These are phyloP conservation scores for Parmelia sp. DNA, from an alignment of 495 filamentous ascomycete species.

Conservation along the genomic window DNA sequence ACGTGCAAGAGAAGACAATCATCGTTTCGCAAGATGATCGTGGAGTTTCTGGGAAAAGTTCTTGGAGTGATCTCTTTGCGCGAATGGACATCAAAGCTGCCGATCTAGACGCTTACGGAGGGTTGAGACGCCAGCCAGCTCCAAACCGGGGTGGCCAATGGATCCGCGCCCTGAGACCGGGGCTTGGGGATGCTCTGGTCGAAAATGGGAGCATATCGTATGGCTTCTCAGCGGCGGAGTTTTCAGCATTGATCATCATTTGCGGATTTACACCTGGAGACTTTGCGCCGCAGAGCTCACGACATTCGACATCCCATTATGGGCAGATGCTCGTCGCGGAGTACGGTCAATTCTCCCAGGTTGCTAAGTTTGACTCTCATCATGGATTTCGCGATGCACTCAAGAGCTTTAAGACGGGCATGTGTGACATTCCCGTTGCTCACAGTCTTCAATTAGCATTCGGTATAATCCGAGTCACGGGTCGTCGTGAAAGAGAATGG, in stretches of 20 bases:
- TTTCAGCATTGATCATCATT: neutral
- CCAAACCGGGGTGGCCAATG: neutral
- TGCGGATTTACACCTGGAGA: constrained; percentile 8
- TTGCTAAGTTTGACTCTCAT: constrained; percentile 7
- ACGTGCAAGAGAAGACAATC: neutral
- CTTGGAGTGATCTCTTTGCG: constrained; percentile 7
- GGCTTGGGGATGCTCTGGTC: constrained; percentile 1
- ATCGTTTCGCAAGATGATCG: constrained; percentile 4
- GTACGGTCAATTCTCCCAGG: constrained; percentile 2
- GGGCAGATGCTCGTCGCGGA: constrained; percentile 6
- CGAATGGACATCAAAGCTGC: neutral
- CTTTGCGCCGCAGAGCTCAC: neutral
- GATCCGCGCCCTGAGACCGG: neutral
- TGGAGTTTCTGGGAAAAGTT: neutral
- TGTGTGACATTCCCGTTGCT: constrained; percentile 3
- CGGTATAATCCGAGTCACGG: neutral
- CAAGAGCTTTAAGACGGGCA: neutral
- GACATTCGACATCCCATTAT: neutral
- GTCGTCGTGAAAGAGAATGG: neutral
- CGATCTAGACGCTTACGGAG: constrained; percentile 4
- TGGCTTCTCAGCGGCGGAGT: constrained; percentile 13
- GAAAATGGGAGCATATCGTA: constrained; percentile 2
- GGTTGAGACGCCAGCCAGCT: neutral
- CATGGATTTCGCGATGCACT: neutral
- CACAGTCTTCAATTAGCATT: neutral